Evolutionary conservation across 495 filamentous ascomycete genomes (phyloP).

Genomic region (Daldinia caldariorum): DNA sequence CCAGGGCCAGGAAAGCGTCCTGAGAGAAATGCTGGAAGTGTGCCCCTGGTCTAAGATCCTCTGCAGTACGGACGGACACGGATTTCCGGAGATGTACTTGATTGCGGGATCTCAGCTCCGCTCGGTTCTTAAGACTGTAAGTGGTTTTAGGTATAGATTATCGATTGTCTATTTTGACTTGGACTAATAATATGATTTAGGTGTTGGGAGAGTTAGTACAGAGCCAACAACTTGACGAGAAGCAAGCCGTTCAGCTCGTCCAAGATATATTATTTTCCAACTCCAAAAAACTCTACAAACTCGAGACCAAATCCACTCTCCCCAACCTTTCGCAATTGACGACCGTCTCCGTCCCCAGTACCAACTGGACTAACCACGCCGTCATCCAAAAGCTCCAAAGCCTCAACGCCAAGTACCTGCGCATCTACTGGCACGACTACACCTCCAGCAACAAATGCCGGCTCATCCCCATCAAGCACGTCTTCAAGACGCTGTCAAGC

Average conservation of each 20-base stretch:
- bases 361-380: slow-evolving; percentile 51
- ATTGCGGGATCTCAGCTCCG: slow-evolving; percentile 82
- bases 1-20: slow-evolving; percentile 77
- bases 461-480: slow-evolving; percentile 73
- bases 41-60: slow-evolving; percentile 79
- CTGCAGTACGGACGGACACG: slow-evolving; percentile 88
- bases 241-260: slow-evolving; percentile 66
- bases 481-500: slow-evolving; percentile 65
- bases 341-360: slow-evolving; percentile 20
- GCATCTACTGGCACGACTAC: slow-evolving; percentile 84
- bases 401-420: slow-evolving; percentile 62
- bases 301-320: slow-evolving; percentile 46
- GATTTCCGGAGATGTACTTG: slow-evolving; percentile 84
- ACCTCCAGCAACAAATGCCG: slow-evolving; percentile 74
- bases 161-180: not conserved
- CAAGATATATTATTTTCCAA: slow-evolving; percentile 75
- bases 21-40: slow-evolving; percentile 80
- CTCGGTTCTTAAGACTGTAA: slow-evolving; percentile 73
- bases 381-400: slow-evolving; percentile 26
- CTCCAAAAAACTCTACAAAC: slow-evolving; percentile 71
- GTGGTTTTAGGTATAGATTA: not conserved
- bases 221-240: slow-evolving; percentile 63
- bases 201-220: slow-evolving; percentile 71
- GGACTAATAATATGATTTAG: slow-evolving; percentile 47
- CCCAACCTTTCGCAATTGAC: slow-evolving; percentile 13